phyloP scores from a whole-genome alignment of 108 stramenopile genomes.

The Parietichytrium sp. region DNA sequence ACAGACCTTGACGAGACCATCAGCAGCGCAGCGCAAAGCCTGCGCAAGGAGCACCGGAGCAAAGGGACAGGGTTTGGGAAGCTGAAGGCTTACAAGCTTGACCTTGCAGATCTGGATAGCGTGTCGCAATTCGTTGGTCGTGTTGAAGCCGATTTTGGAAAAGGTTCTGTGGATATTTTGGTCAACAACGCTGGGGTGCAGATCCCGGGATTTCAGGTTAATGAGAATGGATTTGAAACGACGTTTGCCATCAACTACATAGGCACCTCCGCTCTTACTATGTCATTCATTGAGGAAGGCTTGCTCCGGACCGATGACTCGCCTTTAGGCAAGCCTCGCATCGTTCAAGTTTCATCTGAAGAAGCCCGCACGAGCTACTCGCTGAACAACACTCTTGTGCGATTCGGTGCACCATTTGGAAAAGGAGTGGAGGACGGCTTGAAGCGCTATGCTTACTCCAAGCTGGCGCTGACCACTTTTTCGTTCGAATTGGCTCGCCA shows the following conservation, averaged over 20 bases:
- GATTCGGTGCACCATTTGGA: not conserved
- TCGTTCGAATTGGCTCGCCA: not conserved
- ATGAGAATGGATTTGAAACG: not conserved
- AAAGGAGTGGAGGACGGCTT: not conserved
- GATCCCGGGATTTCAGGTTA: not conserved
- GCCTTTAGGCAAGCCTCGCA: not conserved
- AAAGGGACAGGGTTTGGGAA: no score
- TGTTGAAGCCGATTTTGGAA: not conserved
- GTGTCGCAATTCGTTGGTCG: not conserved
- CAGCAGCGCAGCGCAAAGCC: not conserved
- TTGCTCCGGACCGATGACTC: not conserved
- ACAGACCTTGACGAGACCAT: not conserved
- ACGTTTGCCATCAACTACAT: not conserved
- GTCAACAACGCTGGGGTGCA: constrained; percentile 14
- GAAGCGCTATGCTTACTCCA: not conserved
- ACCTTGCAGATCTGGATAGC: not conserved
- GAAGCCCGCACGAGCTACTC: not conserved
- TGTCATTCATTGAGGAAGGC: not conserved
- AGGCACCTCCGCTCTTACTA: not conserved
- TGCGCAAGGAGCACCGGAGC: not conserved
- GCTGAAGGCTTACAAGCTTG: not conserved
- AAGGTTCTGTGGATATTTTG: not conserved
- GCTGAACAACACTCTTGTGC: not conserved
- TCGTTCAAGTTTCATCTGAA: constrained; percentile 17
- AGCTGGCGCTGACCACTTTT: constrained; percentile 5